phyloP scores from a whole-genome alignment of 2,329 filamentous ascomycete genomes.

The Coniosporium tulheliwenetii region DNA sequence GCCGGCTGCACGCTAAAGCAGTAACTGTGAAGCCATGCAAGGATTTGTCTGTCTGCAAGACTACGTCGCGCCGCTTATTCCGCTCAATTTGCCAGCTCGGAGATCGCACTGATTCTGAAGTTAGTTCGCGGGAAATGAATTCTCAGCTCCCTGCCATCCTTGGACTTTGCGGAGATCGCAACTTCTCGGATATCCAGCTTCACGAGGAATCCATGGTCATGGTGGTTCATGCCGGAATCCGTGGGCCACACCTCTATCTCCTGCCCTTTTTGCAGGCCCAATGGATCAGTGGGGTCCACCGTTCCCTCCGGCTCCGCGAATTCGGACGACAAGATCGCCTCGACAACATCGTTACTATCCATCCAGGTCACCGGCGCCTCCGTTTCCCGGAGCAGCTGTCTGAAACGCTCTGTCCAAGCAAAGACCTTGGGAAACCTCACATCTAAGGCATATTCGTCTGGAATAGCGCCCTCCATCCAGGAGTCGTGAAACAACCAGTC shows the following conservation, averaged over 20 bases:
- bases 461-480: slow-evolving; percentile 38
- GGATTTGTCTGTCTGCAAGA: too few relatives aligned
- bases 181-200: background rate
- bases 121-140: slow-evolving; percentile 48
- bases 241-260: slow-evolving; percentile 21
- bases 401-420: slow-evolving; percentile 52
- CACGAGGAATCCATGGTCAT: background rate
- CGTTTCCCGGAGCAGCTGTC: slow-evolving; percentile 28
- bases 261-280: slow-evolving; percentile 35
- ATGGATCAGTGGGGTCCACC: slow-evolving; percentile 34
- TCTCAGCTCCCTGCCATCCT: slow-evolving; percentile 26
- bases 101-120: slow-evolving; percentile 27
- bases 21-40: too few relatives aligned
- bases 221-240: background rate
- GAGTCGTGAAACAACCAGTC: slow-evolving; percentile 37
- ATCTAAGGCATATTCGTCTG: slow-evolving; percentile 33
- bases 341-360: slow-evolving; percentile 38
- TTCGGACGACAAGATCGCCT: slow-evolving; percentile 27
- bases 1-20: too few relatives aligned
- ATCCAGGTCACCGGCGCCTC: slow-evolving; percentile 29
- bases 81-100: too few relatives aligned
- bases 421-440: slow-evolving; percentile 44
- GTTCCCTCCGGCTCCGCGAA: slow-evolving; percentile 29
- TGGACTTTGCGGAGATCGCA: slow-evolving; percentile 24
- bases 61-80: too few relatives aligned